Conservation (phyloP, 2,329 filamentous ascomycete genomes). For the Aspergillus flavus region DNA sequence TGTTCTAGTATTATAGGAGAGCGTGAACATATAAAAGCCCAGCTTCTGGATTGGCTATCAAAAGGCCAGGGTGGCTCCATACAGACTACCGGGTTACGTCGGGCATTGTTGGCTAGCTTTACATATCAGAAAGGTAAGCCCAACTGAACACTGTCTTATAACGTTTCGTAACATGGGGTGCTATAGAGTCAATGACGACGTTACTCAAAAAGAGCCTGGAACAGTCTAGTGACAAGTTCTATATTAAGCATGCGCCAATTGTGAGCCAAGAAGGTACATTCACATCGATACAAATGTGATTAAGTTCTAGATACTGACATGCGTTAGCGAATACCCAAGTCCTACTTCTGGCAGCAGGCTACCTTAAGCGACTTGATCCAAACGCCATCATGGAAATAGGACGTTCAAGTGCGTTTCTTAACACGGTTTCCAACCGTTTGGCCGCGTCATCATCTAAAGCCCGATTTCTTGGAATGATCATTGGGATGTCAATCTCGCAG, state of each 20-base stretch:
- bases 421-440: slow-evolving; percentile 81
- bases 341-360: slow-evolving; percentile 75
- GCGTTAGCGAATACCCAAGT: slow-evolving; percentile 74
- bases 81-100: slow-evolving; percentile 65
- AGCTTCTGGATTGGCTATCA: slow-evolving; percentile 67
- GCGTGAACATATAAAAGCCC: slow-evolving; percentile 53
- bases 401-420: slow-evolving; percentile 73
- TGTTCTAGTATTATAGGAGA: slow-evolving; percentile 54
- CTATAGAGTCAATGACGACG: slow-evolving; percentile 40
- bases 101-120: slow-evolving; percentile 65
- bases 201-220: slow-evolving; percentile 69
- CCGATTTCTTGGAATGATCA: slow-evolving; percentile 83
- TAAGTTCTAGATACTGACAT: slow-evolving; percentile 24
- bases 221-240: slow-evolving; percentile 82
- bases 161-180: not conserved
- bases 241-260: slow-evolving; percentile 81
- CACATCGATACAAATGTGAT: not conserved
- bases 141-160: not conserved
- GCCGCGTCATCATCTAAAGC: slow-evolving; percentile 73
- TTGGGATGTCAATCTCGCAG: slow-evolving; percentile 72
- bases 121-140: slow-evolving; percentile 53
- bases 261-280: slow-evolving; percentile 79
- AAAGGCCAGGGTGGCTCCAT: slow-evolving; percentile 67
- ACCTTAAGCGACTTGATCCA: slow-evolving; percentile 67
- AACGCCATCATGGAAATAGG: slow-evolving; percentile 69